Evolutionary conservation across 2,329 filamentous ascomycete genomes (phyloP), one percentile per base, ranked within the genome.

Genomic region (Fusarium sp.): DNA sequence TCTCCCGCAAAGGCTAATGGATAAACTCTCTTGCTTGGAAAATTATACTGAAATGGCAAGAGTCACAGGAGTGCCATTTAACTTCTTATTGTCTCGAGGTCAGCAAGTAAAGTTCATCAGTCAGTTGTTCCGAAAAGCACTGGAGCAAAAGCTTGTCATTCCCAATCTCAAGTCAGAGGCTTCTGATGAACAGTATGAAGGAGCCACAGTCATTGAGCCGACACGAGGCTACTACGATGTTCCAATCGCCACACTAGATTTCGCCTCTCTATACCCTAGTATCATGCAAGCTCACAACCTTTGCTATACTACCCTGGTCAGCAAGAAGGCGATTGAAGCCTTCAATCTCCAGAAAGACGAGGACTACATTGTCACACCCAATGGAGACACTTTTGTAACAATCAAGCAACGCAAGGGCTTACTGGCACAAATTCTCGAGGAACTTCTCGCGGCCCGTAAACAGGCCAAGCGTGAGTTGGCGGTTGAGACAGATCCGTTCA

Each of bases 1-100:
- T 78, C 87, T 99, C 8, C 96, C 96, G 3, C 95, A 98, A 79
- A 87, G 97, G 68, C 84, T 99, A 58, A 95, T 99, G 91, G 96
- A 99, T 80, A 99, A 99, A 82, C 87, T 99, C 32, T 98, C 97
- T 80, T 98, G 96, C 83, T 87, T 99, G n/a, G 93, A 98, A 83
- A 99, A 99, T 81, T 98, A 98, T 79, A 98, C 96, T 0, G 96
- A 99, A 84, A 99, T 99, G 96, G 96, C 96, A 66, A 96, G 96
- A 90, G 96, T 99, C 83, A 99, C 97, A 32, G 96, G 96, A 77
- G 96, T 99, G 9, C 96, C 96, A 0, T 99, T 99, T 87, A 98
- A 98, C 80, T 97, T 93, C 79, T 88, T 99, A 50, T 88, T 99
- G 5, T 91, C 96, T 30, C 91, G 95, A 79, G 96, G 96, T 50